phyloP scores from a whole-genome alignment of 2,329 filamentous ascomycete species.

The Aspergillus tamarii region DNA sequence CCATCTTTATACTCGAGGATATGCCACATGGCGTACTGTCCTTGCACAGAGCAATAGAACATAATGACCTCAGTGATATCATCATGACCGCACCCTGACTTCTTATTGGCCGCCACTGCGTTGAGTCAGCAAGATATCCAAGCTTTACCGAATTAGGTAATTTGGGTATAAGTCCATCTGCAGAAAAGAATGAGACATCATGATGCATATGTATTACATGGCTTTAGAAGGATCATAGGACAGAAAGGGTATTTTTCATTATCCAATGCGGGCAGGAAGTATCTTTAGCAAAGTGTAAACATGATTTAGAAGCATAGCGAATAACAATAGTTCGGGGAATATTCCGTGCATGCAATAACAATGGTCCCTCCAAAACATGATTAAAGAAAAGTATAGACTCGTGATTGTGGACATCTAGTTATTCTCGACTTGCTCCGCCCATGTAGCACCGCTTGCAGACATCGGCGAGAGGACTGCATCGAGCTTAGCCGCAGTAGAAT shows the following conservation, averaged over 20 bases:
- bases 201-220: not conserved
- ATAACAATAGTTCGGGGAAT: conserved; percentile 10
- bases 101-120: not conserved
- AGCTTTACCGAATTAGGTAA: not conserved
- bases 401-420: not conserved
- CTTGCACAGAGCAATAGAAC: not conserved
- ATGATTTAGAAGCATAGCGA: not conserved
- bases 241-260: not conserved
- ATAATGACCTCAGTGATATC: conserved; percentile 1
- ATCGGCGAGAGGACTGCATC: conserved; percentile 33
- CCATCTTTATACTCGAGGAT: not conserved
- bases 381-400: not conserved
- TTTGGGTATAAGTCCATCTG: not conserved
- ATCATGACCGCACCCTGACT: not conserved
- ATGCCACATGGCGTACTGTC: not conserved
- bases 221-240: not conserved
- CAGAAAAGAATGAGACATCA: not conserved
- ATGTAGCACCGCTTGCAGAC: conserved; percentile 28
- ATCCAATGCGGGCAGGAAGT: not conserved
- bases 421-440: conserved; percentile 38
- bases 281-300: not conserved
- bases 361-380: not conserved
- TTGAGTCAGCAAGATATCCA: not conserved
- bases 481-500: conserved; percentile 25
- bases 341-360: conserved; percentile 2